Evolutionary conservation across 2,329 filamentous ascomycete genomes (phyloP).

Genomic region (Pseudogymnoascus sp.): DNA sequence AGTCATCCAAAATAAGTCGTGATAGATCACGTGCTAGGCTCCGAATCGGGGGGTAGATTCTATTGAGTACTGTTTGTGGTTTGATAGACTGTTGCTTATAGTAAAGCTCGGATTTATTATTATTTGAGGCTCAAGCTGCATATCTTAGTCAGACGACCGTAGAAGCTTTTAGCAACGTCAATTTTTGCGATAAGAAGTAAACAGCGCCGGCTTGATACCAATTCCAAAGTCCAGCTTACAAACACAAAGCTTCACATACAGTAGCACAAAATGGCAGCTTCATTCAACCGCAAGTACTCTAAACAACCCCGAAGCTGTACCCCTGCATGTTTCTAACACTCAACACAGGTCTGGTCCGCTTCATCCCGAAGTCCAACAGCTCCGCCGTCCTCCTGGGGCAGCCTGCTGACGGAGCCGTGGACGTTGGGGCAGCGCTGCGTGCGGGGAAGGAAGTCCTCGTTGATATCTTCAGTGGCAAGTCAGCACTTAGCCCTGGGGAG

Average conservation of each 20-base stretch:
- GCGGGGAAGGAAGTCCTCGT: slow-evolving; percentile 49
- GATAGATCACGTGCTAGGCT: background rate
- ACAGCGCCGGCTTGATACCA: background rate
- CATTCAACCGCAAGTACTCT: slow-evolving; percentile 9
- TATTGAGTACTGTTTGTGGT: background rate
- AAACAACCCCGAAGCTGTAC: background rate
- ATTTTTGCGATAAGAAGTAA: background rate
- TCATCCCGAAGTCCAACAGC: slow-evolving; percentile 42
- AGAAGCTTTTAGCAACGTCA: background rate
- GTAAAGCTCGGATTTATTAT: background rate
- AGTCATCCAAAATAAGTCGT: background rate
- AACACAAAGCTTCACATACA: background rate
- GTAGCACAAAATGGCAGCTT: background rate
- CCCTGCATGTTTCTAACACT: background rate
- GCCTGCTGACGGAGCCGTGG: slow-evolving; percentile 42
- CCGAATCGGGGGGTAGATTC: background rate
- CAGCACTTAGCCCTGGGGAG: slow-evolving; percentile 46
- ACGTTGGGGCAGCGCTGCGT: slow-evolving; percentile 49
- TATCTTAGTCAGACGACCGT: background rate
- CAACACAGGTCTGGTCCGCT: slow-evolving; percentile 48
- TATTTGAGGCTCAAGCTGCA: background rate
- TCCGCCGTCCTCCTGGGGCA: slow-evolving; percentile 47
- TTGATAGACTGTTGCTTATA: background rate
- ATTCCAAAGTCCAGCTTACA: background rate
- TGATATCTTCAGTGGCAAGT: slow-evolving; percentile 48